A percentile compares a stretch with the other conserved stretches of the same genome.
These are phyloP conservation scores for Pythium phragmiticola DNA, from an alignment of 352 stramenopile species.

Conservation along the genomic window DNA sequence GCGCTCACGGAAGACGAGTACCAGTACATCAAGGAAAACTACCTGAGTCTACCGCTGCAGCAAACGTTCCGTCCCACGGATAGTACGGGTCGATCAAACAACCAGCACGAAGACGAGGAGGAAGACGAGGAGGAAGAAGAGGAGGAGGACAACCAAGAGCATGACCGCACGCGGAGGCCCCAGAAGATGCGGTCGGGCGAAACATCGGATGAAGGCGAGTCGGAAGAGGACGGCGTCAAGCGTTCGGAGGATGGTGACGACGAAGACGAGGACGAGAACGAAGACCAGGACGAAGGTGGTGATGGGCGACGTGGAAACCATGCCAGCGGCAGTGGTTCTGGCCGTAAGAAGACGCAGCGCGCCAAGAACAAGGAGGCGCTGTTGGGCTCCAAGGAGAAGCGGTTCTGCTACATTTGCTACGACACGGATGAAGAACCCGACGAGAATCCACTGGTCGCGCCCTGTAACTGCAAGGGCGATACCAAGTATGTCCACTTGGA, in stretches of 20 bases:
- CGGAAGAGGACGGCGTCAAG: constrained; percentile 61
- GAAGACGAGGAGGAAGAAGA: constrained; percentile 37
- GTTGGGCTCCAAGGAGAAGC: constrained; percentile 42
- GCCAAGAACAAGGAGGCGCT: constrained; percentile 41
- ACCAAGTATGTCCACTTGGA: constrained; percentile 92
- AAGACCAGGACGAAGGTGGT: neutral
- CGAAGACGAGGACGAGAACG: constrained; percentile 18
- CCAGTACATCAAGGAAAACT: constrained; percentile 87
- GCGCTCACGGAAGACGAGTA: constrained; percentile 83
- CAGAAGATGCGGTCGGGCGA: constrained; percentile 41
- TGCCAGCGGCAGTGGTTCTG: neutral
- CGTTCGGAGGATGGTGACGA: constrained; percentile 23
- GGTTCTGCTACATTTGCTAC: constrained; percentile 94
- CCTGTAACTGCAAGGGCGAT: constrained; percentile 91
- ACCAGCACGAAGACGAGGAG: constrained; percentile 34
- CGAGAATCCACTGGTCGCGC: constrained; percentile 87
- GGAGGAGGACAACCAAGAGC: constrained; percentile 30
- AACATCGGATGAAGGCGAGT: constrained; percentile 77
- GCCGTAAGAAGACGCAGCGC: constrained; percentile 24
- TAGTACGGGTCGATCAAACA: constrained; percentile 26
- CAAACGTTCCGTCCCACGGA: constrained; percentile 78
- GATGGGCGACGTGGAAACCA: neutral
- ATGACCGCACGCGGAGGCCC: constrained; percentile 19
- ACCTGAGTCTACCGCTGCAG: constrained; percentile 76
- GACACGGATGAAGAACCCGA: constrained; percentile 85